Evolutionary conservation across 1,284 basidiomycete species (phyloP).

Genomic region (Microbotryomycetes sp.): DNA sequence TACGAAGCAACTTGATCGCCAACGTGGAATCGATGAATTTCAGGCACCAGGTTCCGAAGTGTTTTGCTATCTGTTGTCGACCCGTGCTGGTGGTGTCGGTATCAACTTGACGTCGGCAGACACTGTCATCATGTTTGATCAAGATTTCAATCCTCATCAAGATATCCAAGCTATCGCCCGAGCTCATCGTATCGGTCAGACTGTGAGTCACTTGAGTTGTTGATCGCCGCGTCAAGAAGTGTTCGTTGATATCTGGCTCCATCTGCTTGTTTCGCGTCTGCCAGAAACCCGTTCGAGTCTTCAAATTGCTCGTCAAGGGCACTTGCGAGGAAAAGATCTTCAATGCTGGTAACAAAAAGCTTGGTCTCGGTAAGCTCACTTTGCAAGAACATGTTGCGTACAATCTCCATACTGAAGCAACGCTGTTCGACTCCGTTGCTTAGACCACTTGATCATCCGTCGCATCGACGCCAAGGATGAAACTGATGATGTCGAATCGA

Average conservation of each 20-base stretch:
- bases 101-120: slow-evolving; percentile 57
- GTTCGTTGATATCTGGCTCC: not conserved
- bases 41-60: slow-evolving; percentile 72
- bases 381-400: too few relatives aligned
- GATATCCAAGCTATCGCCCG: slow-evolving; percentile 45
- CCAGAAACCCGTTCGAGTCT: slow-evolving; percentile 42
- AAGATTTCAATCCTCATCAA: slow-evolving; percentile 43
- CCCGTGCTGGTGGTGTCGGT: slow-evolving; percentile 44
- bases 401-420: not conserved
- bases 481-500: slow-evolving; percentile 38
- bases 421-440: not conserved
- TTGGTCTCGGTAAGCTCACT: slow-evolving; percentile 31
- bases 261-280: not conserved
- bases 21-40: slow-evolving; percentile 70
- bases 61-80: slow-evolving; percentile 40
- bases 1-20: slow-evolving; percentile 25
- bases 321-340: slow-evolving; percentile 43
- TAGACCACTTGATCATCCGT: slow-evolving; percentile 42
- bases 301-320: slow-evolving; percentile 43
- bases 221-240: not conserved
- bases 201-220: slow-evolving; percentile 3
- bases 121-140: slow-evolving; percentile 71
- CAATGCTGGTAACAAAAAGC: slow-evolving; percentile 29
- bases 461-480: slow-evolving; percentile 30
- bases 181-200: slow-evolving; percentile 45